Conservation (phyloP, 2,329 filamentous ascomycete species). For the Herpotrichia juniperi region DNA sequence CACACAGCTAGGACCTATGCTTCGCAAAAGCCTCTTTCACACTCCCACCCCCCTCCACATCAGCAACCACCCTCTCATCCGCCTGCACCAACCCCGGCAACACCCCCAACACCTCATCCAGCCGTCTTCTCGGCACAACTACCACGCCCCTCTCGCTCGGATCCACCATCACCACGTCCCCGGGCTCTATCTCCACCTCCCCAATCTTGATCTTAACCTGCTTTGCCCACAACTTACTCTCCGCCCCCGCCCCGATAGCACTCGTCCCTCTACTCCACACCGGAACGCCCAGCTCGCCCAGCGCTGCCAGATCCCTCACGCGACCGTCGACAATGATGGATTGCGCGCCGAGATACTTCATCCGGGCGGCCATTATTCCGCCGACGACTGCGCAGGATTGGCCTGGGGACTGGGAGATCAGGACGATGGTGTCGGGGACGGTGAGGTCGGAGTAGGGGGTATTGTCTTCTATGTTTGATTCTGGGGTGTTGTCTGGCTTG, state of each 20-base stretch:
- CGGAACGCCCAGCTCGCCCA: conserved; percentile 62
- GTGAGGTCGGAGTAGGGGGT: conserved; percentile 74
- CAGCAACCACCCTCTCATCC: conserved; percentile 56
- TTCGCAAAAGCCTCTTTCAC: conserved; percentile 71
- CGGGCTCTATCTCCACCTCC: conserved; percentile 43
- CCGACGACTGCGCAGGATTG: conserved; percentile 75
- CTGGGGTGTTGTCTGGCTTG: conserved; percentile 37
- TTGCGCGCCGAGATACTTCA: conserved; percentile 65
- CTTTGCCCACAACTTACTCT: conserved; percentile 62
- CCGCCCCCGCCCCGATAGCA: conserved; percentile 63
- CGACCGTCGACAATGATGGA: conserved; percentile 72
- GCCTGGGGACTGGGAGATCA: conserved; percentile 68
- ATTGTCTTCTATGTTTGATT: conserved; percentile 31
- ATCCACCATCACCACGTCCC: conserved; percentile 75
- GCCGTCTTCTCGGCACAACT: conserved; percentile 66
- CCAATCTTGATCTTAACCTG: conserved; percentile 49
- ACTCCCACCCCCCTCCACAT: conserved; percentile 66
- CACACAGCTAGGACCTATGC: conserved; percentile 45
- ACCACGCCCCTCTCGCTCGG: conserved; percentile 70
- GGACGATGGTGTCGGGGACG: conserved; percentile 64
- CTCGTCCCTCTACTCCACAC: conserved; percentile 65
- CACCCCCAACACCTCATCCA: conserved; percentile 66
- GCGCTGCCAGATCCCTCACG: conserved; percentile 68
- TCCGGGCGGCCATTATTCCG: conserved; percentile 76
- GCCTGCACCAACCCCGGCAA: conserved; percentile 52